These are phyloP conservation scores for Neurospora sp. DNA, from an alignment of 495 filamentous ascomycete genomes.

Conservation along the genomic window DNA sequence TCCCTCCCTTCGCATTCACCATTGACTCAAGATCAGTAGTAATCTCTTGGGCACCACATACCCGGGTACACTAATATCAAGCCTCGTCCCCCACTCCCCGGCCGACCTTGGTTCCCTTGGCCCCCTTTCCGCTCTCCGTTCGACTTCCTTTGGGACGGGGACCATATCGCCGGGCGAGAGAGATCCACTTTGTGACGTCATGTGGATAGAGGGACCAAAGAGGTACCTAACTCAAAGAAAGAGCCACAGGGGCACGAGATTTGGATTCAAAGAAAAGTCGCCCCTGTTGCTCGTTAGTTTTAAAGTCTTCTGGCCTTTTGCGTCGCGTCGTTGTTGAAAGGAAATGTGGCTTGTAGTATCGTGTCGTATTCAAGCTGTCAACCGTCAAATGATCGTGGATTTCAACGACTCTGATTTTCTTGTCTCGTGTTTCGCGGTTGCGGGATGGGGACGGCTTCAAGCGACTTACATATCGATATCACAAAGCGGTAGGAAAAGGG, in stretches of 20 bases:
- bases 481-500: not conserved
- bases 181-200: not conserved
- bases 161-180: not conserved
- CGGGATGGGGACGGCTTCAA: not conserved
- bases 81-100: no score
- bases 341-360: not conserved
- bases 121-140: not conserved
- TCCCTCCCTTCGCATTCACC: not conserved
- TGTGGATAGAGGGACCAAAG: not conserved
- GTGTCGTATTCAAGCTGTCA: not conserved
- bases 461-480: not conserved
- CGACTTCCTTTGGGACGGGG: not conserved
- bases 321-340: not conserved
- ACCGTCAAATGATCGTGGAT: not conserved
- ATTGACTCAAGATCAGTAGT: not conserved
- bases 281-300: not conserved
- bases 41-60: not conserved
- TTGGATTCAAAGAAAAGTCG: not conserved
- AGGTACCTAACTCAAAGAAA: not conserved
- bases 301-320: not conserved
- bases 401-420: not conserved
- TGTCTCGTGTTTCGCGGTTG: not conserved
- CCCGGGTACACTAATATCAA: not conserved
- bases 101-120: not conserved
- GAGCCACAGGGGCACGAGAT: not conserved